These are phyloP conservation scores for Coix lacrymajobi DNA, from an alignment of 176 grass and related monocot genomes.

Conservation along the genomic window DNA sequence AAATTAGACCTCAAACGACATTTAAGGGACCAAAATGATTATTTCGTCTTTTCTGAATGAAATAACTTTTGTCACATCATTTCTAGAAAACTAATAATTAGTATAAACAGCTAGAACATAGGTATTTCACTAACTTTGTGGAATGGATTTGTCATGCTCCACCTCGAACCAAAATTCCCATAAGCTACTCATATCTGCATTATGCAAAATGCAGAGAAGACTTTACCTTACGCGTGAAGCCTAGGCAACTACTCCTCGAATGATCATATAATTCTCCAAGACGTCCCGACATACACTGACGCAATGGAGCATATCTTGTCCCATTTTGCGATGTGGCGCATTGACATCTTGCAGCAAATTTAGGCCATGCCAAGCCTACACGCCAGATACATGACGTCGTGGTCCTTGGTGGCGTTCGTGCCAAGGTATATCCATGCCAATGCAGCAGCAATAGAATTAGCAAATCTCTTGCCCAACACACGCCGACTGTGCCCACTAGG, in stretches of 20 bases:
- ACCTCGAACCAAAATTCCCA: background rate
- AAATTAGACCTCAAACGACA: no score
- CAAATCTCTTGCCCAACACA: background rate
- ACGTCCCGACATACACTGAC: background rate
- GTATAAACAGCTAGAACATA: background rate
- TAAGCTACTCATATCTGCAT: background rate
- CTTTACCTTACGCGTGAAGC: slow-evolving; percentile 2
- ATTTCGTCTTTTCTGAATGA: background rate
- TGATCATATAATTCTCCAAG: background rate
- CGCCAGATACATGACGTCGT: background rate
- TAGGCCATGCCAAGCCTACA: background rate
- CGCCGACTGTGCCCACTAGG: background rate
- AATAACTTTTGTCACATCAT: background rate
- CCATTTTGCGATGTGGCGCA: slow-evolving; percentile 36
- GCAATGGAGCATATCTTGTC: background rate
- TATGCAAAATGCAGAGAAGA: background rate
- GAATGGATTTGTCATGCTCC: background rate
- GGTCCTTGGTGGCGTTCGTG: background rate
- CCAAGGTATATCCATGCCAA: slow-evolving; percentile 2
- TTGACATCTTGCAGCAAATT: slow-evolving; percentile 20
- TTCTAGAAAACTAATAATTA: background rate
- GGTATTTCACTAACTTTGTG: background rate
- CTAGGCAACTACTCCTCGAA: slow-evolving; percentile 8
- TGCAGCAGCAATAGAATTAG: slow-evolving; percentile 6
- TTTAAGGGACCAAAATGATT: no score